Evolutionary conservation across 306 rosid species (phyloP), one percentile per base, ranked within the genome.

Genomic region (Quercus dentata): DNA sequence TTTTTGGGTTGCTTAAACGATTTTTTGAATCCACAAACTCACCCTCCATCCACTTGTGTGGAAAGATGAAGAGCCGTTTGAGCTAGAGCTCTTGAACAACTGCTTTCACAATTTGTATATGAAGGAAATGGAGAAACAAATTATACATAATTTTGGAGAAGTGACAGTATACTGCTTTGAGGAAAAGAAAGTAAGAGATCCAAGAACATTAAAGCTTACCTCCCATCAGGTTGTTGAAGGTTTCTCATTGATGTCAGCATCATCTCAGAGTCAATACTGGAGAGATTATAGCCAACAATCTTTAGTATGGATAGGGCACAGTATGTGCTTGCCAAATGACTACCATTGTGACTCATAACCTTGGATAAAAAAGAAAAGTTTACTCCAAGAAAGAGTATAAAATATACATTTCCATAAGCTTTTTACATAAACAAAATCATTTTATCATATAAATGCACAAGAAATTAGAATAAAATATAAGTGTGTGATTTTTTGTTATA

Each of bases 141-240:
- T 6, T 12, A 7, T 30, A 6, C 46, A 64, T 64, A 7, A 28
- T 64, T 64, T 12, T 31, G 71, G 21, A 64, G 6, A 63, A 64
- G 52, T 35, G 5, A 10, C 52, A 67, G 3, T 31, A 8, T 14
- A 33, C 27, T 28, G 79, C 25, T 73, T 61, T 21, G 17, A 8
- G 15, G 51, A 70, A 11, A 44, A 65, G 28, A 69, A 20, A 27
- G 33, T 56, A 64, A 71, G 0, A 6, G 61, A 23, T 72, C 59
- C 14, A 64, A 10, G 21, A 70, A 69, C 74, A 69, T 41, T 70
- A 73, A 87, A 73, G 64, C 72, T 25, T 83, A 95, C 99, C 98
- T 91, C 79, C 98, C 99, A 91, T 93, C 99, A 27, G 97, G 92
- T 83, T 91, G 97, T 83, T 95, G 99, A 85, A 95, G 99, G 67